Evolutionary conservation across 2,329 filamentous ascomycete species (phyloP).

Genomic region (Beauveria rudraprayagi): DNA sequence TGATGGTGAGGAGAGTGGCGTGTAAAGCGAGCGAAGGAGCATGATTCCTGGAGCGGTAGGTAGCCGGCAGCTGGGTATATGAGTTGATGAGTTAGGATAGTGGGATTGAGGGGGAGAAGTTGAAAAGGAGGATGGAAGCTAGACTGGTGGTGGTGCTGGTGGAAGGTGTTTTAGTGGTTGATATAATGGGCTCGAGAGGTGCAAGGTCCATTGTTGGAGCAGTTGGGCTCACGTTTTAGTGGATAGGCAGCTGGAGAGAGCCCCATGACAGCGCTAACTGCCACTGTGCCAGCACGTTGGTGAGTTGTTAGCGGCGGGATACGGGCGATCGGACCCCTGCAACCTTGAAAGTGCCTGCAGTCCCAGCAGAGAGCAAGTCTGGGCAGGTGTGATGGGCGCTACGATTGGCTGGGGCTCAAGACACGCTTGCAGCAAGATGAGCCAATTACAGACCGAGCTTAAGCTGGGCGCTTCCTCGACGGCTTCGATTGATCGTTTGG

Average conservation of each 20-base stretch:
- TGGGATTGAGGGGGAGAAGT: too few species aligned
- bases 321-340: slow-evolving; percentile 11
- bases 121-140: background rate
- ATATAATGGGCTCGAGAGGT: background rate
- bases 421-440: background rate
- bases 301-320: slow-evolving; percentile 8
- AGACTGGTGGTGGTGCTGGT: background rate
- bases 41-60: background rate
- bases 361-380: background rate
- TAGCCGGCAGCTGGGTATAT: background rate
- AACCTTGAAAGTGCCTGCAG: background rate
- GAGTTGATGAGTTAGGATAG: background rate
- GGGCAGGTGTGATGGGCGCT: background rate
- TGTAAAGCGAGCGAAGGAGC: background rate
- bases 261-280: background rate
- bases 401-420: slow-evolving; percentile 1
- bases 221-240: background rate
- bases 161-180: background rate
- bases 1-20: background rate
- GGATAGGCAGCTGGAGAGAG: background rate
- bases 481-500: slow-evolving; percentile 12
- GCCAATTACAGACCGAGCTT: slow-evolving; percentile 4
- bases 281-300: background rate
- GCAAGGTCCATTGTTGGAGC: background rate
- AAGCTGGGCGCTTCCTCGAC: slow-evolving; percentile 15